Evolutionary conservation across 1,139 yeast species (phyloP).

Genomic region (Pichia sp.): DNA sequence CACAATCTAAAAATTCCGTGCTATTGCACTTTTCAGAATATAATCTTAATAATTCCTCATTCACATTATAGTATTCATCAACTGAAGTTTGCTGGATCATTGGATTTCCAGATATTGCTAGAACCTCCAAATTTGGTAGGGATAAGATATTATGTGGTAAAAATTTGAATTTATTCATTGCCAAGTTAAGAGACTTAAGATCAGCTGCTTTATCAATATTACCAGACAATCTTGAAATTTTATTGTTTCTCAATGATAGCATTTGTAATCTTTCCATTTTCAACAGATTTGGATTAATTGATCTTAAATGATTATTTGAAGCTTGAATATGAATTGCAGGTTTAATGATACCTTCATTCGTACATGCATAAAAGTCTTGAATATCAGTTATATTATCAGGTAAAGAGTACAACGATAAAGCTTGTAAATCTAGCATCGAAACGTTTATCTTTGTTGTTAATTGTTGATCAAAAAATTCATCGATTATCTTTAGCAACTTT

Average conservation of each 20-base stretch:
- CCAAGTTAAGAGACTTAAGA: slow-evolving; percentile 45
- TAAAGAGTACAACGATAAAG: slow-evolving; percentile 36
- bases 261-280: slow-evolving; percentile 46
- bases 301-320: slow-evolving; percentile 42
- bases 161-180: slow-evolving; percentile 44
- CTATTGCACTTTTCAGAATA: slow-evolving; percentile 3
- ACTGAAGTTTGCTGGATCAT: slow-evolving; percentile 15
- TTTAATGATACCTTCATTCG: slow-evolving; percentile 30
- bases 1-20: slow-evolving; percentile 8
- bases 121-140: slow-evolving; percentile 36
- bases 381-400: slow-evolving; percentile 55
- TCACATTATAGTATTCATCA: slow-evolving; percentile 10
- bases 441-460: slow-evolving; percentile 15
- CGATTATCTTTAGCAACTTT: slow-evolving; percentile 7
- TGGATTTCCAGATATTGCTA: slow-evolving; percentile 46
- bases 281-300: slow-evolving; percentile 47
- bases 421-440: slow-evolving; percentile 37
- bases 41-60: slow-evolving; percentile 8
- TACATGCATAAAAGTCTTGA: slow-evolving; percentile 39
- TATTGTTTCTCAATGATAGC: slow-evolving; percentile 47
- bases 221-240: slow-evolving; percentile 45
- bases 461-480: slow-evolving; percentile 11
- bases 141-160: slow-evolving; percentile 51
- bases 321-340: slow-evolving; percentile 44
- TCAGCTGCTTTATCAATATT: slow-evolving; percentile 39